These are phyloP conservation scores for Sporothrix luriei DNA, from an alignment of 2,329 filamentous ascomycete genomes.

Conservation along the genomic window DNA sequence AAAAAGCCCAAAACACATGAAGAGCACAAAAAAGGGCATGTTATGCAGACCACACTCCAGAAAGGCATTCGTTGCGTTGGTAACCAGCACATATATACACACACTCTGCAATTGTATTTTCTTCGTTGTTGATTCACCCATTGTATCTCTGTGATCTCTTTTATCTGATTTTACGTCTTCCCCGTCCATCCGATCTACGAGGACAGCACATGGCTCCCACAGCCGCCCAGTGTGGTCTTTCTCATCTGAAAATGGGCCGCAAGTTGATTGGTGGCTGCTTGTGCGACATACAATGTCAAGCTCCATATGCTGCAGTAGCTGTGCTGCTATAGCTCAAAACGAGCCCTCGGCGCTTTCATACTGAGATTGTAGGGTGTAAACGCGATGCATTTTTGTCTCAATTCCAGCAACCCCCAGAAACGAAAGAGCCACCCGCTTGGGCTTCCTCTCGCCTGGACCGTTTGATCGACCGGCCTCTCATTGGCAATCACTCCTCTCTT, in stretches of 20 bases:
- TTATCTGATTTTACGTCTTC: background rate
- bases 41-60: constrained; percentile 5
- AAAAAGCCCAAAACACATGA: background rate
- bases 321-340: no score
- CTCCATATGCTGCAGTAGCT: constrained; percentile 2
- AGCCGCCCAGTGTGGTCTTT: background rate
- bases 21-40: background rate
- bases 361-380: background rate
- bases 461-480: background rate
- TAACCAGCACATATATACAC: constrained; percentile 24
- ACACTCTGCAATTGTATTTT: constrained; percentile 23
- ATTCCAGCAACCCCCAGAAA: background rate
- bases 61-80: constrained; percentile 16
- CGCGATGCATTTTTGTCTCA: background rate
- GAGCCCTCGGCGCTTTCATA: no score
- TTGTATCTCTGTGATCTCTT: background rate
- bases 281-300: background rate
- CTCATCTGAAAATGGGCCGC: background rate
- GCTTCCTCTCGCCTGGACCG: background rate
- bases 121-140: constrained; percentile 5
- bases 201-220: background rate
- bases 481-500: constrained; percentile 8
- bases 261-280: background rate
- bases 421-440: background rate
- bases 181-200: background rate